phyloP scores from a whole-genome alignment of 2,329 filamentous ascomycete species.

The Phialemoniopsis sp. region DNA sequence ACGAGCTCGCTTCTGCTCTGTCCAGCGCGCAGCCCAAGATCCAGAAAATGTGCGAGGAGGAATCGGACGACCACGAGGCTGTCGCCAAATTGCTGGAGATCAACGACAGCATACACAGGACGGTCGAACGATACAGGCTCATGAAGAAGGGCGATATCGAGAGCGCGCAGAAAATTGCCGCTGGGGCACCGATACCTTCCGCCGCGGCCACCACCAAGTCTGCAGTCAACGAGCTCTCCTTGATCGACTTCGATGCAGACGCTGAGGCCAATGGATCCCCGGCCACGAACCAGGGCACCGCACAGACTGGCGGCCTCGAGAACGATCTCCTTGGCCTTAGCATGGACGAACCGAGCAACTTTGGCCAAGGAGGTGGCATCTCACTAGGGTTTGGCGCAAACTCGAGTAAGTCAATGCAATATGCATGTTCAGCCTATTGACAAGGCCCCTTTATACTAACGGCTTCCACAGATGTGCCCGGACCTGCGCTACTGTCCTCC shows the following conservation, averaged over 20 bases:
- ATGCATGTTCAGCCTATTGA: no score
- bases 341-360: conserved; percentile 61
- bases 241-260: conserved; percentile 84
- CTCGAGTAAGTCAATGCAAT: conserved; percentile 58
- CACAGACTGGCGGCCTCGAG: conserved; percentile 66
- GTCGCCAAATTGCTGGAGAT: conserved; percentile 95
- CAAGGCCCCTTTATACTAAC: neutral
- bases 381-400: conserved; percentile 74
- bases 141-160: conserved; percentile 94
- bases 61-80: conserved; percentile 93
- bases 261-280: conserved; percentile 26
- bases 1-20: conserved; percentile 84
- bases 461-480: conserved; percentile 50
- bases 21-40: conserved; percentile 97
- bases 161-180: conserved; percentile 76
- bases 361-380: conserved; percentile 75
- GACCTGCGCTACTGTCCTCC: conserved; percentile 60
- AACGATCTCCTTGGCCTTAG: conserved; percentile 89
- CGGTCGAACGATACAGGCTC: conserved; percentile 90
- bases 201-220: conserved; percentile 50
- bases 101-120: conserved; percentile 97
- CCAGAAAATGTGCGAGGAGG: conserved; percentile 98
- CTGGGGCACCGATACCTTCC: conserved; percentile 55
- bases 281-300: conserved; percentile 24
- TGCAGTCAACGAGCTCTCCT: conserved; percentile 69